Conservation (phyloP, 2,329 filamentous ascomycete species). For the Neonectria ditissima region DNA sequence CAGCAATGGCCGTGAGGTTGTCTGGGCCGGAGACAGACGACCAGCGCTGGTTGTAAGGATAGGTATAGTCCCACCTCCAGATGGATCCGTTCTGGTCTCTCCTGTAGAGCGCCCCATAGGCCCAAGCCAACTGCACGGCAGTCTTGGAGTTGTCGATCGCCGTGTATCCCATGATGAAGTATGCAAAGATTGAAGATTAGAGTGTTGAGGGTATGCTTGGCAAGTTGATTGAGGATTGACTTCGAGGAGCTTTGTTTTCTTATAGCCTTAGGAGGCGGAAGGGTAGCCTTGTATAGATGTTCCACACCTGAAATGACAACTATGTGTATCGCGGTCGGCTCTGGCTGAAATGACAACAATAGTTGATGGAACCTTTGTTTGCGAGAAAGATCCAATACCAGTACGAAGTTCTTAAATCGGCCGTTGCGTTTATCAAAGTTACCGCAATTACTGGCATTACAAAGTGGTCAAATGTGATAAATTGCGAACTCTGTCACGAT, state of each 20-base stretch:
- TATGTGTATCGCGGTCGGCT: no score
- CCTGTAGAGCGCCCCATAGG: slow-evolving; percentile 7
- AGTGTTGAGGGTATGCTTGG: background rate
- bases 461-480: background rate
- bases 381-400: background rate
- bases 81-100: slow-evolving; percentile 5
- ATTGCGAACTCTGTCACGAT: background rate
- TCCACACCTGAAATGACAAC: background rate
- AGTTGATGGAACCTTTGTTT: background rate
- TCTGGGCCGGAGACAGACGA: slow-evolving; percentile 9
- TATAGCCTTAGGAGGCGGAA: background rate
- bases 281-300: background rate
- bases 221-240: background rate
- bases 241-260: background rate
- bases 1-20: slow-evolving; percentile 6
- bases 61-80: slow-evolving; percentile 3
- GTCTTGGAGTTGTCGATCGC: slow-evolving; percentile 11
- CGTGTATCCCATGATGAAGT: slow-evolving; percentile 8
- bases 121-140: slow-evolving; percentile 5
- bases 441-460: background rate
- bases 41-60: slow-evolving; percentile 3
- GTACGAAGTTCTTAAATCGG: background rate
- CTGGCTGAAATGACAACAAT: no score
- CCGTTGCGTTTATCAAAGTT: background rate
- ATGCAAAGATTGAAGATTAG: background rate